Evolutionary conservation across 1,139 yeast species (phyloP), one percentile per base, ranked within the genome.

Genomic region (Pichia sp.): DNA sequence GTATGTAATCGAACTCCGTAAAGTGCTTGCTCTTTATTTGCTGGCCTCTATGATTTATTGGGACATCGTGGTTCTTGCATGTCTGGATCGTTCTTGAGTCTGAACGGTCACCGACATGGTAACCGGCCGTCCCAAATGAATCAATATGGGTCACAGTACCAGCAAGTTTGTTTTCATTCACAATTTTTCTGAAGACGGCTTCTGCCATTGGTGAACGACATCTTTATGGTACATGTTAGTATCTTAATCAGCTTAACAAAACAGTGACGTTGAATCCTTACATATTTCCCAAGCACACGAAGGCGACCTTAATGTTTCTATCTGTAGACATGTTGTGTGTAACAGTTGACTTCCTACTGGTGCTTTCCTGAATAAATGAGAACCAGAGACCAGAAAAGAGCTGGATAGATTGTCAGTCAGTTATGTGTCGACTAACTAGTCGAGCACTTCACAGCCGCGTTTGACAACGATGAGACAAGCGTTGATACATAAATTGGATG

Each of bases 201-300:
- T 92, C 98, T 0, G 99, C 98, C 98, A 92, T 92, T 10, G 98
- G 97, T 1, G 97, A 91, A 53, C 98, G 93, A 67, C 99, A 92
- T 47, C 87, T 84, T 24, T 42, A 14, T 14, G 20, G 7, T 45
- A 30, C 7, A 36, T 6, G 50, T 48, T 48, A 52, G 50, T 52
- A 44, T 42, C 16, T 2, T 20, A 20, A 20, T 20, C 24, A 5
- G 5, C 9, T 20, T 20, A 20, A 14, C 6, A 12, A 50, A 43
- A 20, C 31, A 20, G 20, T 16, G 33, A 17, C 40, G 27, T 16
- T 24, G n/a, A 9, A n/a, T 24, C 76, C 87, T 61, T 75, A 83
- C 87, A 91, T 90, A 71, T 92, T 92, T 2, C 98, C 98, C 24
- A 91, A 75, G 67, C 98, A 92, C 2, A 91, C 95, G 68, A 92